A percentile compares a stretch with the other conserved stretches of the same genome.
Conservation (phyloP, 163 green algal species). For the Coccomyxa subellipsoidea region DNA sequence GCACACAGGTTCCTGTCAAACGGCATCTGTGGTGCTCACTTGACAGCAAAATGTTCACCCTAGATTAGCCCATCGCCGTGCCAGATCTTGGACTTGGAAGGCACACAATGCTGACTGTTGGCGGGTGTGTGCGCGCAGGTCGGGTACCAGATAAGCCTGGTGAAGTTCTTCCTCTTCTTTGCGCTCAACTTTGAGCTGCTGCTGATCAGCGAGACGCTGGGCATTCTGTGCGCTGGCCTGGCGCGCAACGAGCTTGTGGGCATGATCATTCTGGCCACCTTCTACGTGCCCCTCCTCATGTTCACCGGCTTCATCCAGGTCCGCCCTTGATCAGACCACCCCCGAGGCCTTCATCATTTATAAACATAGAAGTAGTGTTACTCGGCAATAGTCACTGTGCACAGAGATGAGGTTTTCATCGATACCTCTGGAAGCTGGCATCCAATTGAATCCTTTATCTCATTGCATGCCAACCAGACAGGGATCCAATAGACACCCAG, state of each 20-base stretch:
- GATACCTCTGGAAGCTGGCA: no score
- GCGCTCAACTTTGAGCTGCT: slow-evolving; percentile 30
- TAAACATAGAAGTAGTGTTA: no score
- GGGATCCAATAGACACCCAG: no score
- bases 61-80: neutral
- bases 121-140: no score
- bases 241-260: slow-evolving; percentile 22
- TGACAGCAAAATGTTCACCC: no score
- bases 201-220: slow-evolving; percentile 37
- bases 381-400: no score
- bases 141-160: slow-evolving; percentile 4
- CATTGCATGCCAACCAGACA: no score
- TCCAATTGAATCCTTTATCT: no score
- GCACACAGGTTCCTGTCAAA: no score
- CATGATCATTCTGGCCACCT: slow-evolving; percentile 17
- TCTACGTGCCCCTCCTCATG: slow-evolving; percentile 36
- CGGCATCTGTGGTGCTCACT: no score
- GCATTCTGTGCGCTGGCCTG: slow-evolving; percentile 29
- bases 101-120: neutral
- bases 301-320: slow-evolving; percentile 38
- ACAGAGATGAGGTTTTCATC: no score
- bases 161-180: slow-evolving; percentile 31
- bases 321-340: neutral
- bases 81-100: neutral
- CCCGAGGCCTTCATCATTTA: no score